Base-by-base conservation (phyloP, 345 rosid species). In the Stellera chamaejasme region DNA sequence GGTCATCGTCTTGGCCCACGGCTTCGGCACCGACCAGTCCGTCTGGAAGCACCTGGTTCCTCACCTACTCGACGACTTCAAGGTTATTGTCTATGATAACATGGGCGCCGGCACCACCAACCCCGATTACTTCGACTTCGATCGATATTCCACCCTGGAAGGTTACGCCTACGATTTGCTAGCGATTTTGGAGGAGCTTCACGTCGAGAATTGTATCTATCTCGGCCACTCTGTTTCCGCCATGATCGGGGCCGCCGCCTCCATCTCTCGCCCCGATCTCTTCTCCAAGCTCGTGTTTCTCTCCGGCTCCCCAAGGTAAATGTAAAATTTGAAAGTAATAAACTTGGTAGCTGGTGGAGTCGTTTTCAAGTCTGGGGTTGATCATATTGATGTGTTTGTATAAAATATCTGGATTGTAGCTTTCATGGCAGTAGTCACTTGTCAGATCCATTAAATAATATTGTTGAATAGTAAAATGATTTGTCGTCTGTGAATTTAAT, bases 21-120 rank as follows among this genome's bases (percentile, higher is more conserved):
- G 98, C 1, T 88, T 86, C 58, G 98, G 98, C 49, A 83, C 96
- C 11, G 95, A 92, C 63, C 98, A 92, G 63, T 92, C 98, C 0
- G 84, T 79, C 2, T 92, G 98, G 98, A 88, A 82, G 66, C 95
- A 92, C 71, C 72, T 92, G 11, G 78, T 92, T 2, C 96, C 98
- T 10, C 95, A 88, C 73, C 79, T 92, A 2, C 52, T 86, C 5
- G 90, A 77, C 3, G 85, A 77, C 45, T 70, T 76, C 69, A 80
- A 82, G 7, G 82, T 92, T 16, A 75, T 92, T 19, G 50, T 88
- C 26, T 92, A 77, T 61, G 98, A 92, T 50, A 88, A 85, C 68
- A 92, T 88, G 82, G 95, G 96, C 48, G 90, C 96, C 11, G 96
- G 96, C 27, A 84, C 98, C 16, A 88, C 96, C 2, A 88, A 92